Percentiles rank a stretch among this genome's conserved stretches.
These are phyloP conservation scores for Oehlia diaphana DNA, from an alignment of 192 early-diverging fungal species.

Conservation along the genomic window DNA sequence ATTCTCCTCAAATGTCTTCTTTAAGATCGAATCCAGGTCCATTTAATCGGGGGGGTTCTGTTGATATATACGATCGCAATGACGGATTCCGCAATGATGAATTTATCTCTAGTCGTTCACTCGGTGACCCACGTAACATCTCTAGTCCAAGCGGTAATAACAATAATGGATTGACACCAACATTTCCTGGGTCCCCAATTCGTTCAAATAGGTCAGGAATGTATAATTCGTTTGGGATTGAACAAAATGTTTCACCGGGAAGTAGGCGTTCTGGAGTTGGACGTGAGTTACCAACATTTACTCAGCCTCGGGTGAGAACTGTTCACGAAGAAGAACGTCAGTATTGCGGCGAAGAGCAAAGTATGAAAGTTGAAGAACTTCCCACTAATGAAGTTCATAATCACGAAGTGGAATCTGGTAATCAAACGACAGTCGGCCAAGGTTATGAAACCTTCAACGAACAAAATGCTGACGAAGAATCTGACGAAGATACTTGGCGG, in stretches of 20 bases:
- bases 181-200: neutral
- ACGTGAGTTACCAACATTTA: neutral
- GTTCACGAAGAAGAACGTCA: neutral
- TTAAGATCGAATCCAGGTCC: neutral
- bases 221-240: neutral
- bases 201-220: neutral
- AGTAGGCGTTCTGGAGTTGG: neutral
- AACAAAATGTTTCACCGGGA: neutral
- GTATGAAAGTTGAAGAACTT: neutral
- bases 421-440: neutral
- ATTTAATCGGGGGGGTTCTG: conserved; percentile 3
- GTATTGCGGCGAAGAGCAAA: neutral
- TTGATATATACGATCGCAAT: conserved; percentile 9
- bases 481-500: conserved; percentile 21
- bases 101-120: neutral
- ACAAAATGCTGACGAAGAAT: neutral
- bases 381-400: neutral
- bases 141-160: neutral
- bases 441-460: neutral
- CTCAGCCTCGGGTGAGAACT: neutral
- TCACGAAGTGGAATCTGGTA: neutral
- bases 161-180: neutral
- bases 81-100: conserved; percentile 13
- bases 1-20: neutral
- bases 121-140: neutral